Evolutionary conservation across 495 filamentous ascomycete species (phyloP).

Genomic region (Beverwykella pulmonaria): DNA sequence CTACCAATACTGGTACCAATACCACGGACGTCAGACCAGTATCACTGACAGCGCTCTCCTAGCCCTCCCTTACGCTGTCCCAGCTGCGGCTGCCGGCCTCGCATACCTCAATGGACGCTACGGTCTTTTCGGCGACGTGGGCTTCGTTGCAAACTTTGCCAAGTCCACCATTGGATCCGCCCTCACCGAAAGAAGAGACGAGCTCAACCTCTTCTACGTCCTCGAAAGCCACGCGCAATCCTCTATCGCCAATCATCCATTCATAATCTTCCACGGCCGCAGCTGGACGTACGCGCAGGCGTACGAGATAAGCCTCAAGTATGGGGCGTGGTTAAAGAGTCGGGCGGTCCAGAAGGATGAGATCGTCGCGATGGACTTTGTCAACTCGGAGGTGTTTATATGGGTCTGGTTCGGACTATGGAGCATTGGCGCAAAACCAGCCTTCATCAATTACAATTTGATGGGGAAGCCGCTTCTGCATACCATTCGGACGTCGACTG

Average conservation of each 20-base stretch:
- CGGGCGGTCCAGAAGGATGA: slow-evolving; percentile 72
- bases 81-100: slow-evolving; percentile 64
- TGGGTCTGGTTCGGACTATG: slow-evolving; percentile 86
- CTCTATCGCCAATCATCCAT: slow-evolving; percentile 59
- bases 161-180: slow-evolving; percentile 50
- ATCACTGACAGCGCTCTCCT: background rate
- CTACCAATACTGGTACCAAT: background rate
- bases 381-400: slow-evolving; percentile 80
- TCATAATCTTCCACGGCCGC: slow-evolving; percentile 74
- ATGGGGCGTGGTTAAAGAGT: slow-evolving; percentile 79
- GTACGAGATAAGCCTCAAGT: slow-evolving; percentile 74
- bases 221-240: slow-evolving; percentile 69
- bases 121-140: slow-evolving; percentile 66
- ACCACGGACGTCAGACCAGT: background rate
- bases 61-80: slow-evolving; percentile 56
- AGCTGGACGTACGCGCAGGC: slow-evolving; percentile 80
- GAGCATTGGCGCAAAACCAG: slow-evolving; percentile 86
- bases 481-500: slow-evolving; percentile 70
- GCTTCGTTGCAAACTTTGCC: slow-evolving; percentile 56
- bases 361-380: slow-evolving; percentile 85
- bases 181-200: slow-evolving; percentile 55
- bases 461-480: slow-evolving; percentile 74
- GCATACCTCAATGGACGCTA: slow-evolving; percentile 82
- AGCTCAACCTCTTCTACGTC: slow-evolving; percentile 75
- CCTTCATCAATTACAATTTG: slow-evolving; percentile 94